Base-by-base conservation (phyloP, 805 yeast genomes). In the Yarrowia deformans region DNA sequence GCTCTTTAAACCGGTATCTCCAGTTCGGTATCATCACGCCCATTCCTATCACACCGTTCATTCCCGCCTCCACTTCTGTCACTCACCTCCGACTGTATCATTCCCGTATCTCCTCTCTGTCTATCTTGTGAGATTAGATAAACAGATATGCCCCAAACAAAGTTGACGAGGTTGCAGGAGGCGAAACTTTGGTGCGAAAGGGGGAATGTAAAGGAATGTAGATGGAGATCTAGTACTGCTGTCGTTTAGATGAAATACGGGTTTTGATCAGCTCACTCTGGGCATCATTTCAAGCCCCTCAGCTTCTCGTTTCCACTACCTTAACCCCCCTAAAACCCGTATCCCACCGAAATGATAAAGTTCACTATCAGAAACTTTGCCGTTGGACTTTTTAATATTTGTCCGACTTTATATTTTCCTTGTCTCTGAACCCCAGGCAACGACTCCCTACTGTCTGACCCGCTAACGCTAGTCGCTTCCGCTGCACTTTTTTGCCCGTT, bases 81-180 rank as follows among this genome's bases (percentile, higher is more conserved):
- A 13, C 13, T 39, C n/a, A n/a, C n/a, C n/a, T n/a, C n/a, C n/a
- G n/a, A n/a, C n/a, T n/a, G n/a, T n/a, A n/a, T n/a, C 32, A 18
- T 45, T n/a, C n/a, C 49, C 55, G 18, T 50, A 50, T 50, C 55
- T 50, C 39, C 10, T n/a, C n/a, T 54, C 43, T 23, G 10, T 4
- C 45, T 54, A 54, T 54, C 60, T 54, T 45, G 19, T 34, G 14
- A 54, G 60, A 54, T 54, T 54, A 54, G 60, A 54, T 54, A 54
- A 23, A 54, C 60, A 54, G 60, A 54, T 35, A 37, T 35, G 56
- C 8, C 29, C 6, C 23, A 35, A 14, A 52, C 56, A 52, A 35
- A 18, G 56, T 52, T 52, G 56, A 29, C 39, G 35, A 37, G 43
- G 16, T 10, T 49, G 39, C 54, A 49, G 54, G 54, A 49, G 54